Evolutionary conservation across 1,284 basidiomycete genomes (phyloP).

Genomic region (Agaricales sp.): DNA sequence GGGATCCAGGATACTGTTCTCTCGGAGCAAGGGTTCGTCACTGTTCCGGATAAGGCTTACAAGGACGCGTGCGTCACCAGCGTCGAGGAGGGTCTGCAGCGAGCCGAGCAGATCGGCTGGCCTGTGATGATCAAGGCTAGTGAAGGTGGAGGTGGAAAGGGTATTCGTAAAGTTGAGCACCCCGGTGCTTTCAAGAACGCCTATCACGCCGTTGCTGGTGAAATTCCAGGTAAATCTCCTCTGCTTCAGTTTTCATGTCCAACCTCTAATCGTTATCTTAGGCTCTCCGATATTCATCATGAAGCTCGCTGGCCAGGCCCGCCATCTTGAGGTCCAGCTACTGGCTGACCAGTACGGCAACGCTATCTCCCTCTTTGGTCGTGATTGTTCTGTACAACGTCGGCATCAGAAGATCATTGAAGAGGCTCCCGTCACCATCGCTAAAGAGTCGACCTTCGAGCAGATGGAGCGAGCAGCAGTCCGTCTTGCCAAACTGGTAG

Average conservation of each 20-base stretch:
- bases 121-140: slow-evolving; percentile 99
- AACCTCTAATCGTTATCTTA: slow-evolving; percentile 20
- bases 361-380: slow-evolving; percentile 97
- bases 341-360: slow-evolving; percentile 99
- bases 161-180: slow-evolving; percentile 87
- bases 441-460: slow-evolving; percentile 83
- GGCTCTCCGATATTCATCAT: slow-evolving; percentile 99
- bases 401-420: slow-evolving; percentile 99
- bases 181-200: slow-evolving; percentile 88
- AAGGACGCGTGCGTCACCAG: slow-evolving; percentile 81
- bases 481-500: slow-evolving; percentile 93
- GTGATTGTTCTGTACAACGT: slow-evolving; percentile 98
- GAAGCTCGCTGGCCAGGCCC: slow-evolving; percentile 97
- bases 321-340: slow-evolving; percentile 97
- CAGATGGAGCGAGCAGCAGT: slow-evolving; percentile 99
- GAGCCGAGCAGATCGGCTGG: slow-evolving; percentile 87
- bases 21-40: slow-evolving; percentile 86
- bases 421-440: slow-evolving; percentile 98
- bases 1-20: slow-evolving; percentile 87
- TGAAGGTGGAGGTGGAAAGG: slow-evolving; percentile 98
- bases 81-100: slow-evolving; percentile 82
- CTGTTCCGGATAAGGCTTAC: slow-evolving; percentile 90
- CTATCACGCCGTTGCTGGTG: slow-evolving; percentile 88
- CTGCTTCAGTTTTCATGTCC: slow-evolving; percentile 9
- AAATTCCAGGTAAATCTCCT: slow-evolving; percentile 77